Conservation (phyloP, 768 basidiomycete species). For the Collybia sp. region DNA sequence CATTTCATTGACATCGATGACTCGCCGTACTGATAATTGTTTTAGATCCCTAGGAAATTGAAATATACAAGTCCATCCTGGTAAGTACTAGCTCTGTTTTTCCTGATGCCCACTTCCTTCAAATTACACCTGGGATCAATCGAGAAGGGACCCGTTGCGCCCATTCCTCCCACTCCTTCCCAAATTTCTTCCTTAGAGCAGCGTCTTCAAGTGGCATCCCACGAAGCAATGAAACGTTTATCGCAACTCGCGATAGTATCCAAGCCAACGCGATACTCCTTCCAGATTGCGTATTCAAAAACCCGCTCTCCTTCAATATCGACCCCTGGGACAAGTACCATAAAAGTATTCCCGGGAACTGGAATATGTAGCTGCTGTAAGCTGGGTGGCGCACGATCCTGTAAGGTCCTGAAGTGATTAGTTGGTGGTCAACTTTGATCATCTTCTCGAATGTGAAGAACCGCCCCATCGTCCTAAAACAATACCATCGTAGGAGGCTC, state of each 20-base stretch:
- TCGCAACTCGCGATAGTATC: background rate
- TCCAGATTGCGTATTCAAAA: background rate
- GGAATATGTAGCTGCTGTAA: background rate
- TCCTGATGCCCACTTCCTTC: conserved; percentile 20
- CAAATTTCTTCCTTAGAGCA: background rate
- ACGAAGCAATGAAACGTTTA: background rate
- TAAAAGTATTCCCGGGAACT: background rate
- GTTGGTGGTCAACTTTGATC: background rate
- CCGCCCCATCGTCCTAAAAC: background rate
- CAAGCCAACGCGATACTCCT: background rate
- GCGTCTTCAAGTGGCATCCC: background rate
- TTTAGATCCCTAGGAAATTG: no score
- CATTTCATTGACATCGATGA: no score
- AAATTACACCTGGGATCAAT: background rate
- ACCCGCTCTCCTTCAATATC: background rate
- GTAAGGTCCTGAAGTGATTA: background rate
- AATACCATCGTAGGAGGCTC: background rate
- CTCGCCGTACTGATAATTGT: no score
- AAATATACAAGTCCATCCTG: no score
- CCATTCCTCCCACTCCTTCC: background rate
- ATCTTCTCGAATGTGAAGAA: background rate
- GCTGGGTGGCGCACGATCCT: conserved; percentile 1
- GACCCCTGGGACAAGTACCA: background rate
- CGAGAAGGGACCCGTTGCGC: background rate
- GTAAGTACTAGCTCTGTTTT: no score